Evolutionary conservation across 306 rosid species (phyloP).

Genomic region (Carpinus fangiana): DNA sequence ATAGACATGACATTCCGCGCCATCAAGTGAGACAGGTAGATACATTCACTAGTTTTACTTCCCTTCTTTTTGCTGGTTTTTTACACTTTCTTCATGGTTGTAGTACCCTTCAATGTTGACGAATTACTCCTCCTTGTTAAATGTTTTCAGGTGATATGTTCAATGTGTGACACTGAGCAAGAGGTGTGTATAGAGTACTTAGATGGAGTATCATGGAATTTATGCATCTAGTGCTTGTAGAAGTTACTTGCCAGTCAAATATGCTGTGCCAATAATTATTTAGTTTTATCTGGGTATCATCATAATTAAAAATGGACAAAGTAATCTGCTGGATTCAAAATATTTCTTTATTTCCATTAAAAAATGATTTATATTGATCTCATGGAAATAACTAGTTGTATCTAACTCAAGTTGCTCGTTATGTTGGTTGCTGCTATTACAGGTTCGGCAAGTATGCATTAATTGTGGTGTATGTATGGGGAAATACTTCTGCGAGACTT

Average conservation of each 20-base stretch:
- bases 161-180: conserved; percentile 81
- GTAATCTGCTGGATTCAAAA: not conserved
- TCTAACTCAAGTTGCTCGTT: conserved; percentile 9
- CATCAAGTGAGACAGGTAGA: conserved; percentile 63
- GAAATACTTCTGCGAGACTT: conserved; percentile 69
- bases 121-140: not conserved
- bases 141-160: conserved; percentile 67
- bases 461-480: conserved; percentile 91
- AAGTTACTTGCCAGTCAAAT: not conserved
- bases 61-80: not conserved
- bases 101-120: conserved; percentile 19
- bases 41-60: not conserved
- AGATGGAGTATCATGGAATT: not conserved
- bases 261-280: not conserved
- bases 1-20: conserved; percentile 78
- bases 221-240: not conserved
- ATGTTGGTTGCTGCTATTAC: conserved; percentile 34
- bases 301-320: not conserved
- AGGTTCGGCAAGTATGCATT: conserved; percentile 76
- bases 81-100: not conserved
- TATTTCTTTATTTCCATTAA: not conserved
- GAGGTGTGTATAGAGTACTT: conserved; percentile 55
- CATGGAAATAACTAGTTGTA: not conserved
- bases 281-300: not conserved
- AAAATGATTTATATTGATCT: not conserved